Evolutionary conservation across 179 eudicot genomes (phyloP), one percentile per base, ranked within the genome.

Genomic region (Silene vulgaris): DNA sequence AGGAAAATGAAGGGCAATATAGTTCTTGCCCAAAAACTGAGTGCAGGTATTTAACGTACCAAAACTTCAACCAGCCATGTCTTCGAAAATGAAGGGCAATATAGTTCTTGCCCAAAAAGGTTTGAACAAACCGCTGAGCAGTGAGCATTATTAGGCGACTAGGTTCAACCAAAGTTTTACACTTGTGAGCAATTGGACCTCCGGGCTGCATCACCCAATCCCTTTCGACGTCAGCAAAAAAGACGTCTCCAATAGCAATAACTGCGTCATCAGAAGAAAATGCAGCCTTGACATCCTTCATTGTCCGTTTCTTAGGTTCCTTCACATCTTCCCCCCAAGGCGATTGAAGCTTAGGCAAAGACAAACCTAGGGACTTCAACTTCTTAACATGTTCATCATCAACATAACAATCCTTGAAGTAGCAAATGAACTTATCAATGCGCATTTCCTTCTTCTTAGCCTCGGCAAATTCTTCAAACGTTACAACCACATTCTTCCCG

Each of bases 121-220:
- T 96, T 76, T 96, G 99, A 63, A 96, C 82, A 78, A 96, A 96
- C 6, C 98, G 96, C 76, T 96, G 99, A 9, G 99, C 97, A 67
- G 98, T 93, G 52, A 93, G 84, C 90, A 89, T 78, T 69, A 96
- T 93, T 26, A 91, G 84, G 17, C 89, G 91, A 72, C 96, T 93
- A 0, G 99, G 98, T 82, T 96, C 96, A 72, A 96, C 90, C 84
- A 96, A 75, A 50, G 98, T 90, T 84, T 80, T 89, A 73, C 99
- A 96, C 76, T 82, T 84, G 79, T 96, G 99, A 76, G 94, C 97
- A 82, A 96, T 84, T 20, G 99, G 99, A 76, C 99, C 99, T 60
- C 99, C 96, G 0, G 98, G 94, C 81, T 93, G 99, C 92, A 88
- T 88, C 83, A 91, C 96, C 98, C 96, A 89, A 17, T 89, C 97